Conservation (phyloP, 345 rosid genomes). For the Limnanthes douglasii region DNA sequence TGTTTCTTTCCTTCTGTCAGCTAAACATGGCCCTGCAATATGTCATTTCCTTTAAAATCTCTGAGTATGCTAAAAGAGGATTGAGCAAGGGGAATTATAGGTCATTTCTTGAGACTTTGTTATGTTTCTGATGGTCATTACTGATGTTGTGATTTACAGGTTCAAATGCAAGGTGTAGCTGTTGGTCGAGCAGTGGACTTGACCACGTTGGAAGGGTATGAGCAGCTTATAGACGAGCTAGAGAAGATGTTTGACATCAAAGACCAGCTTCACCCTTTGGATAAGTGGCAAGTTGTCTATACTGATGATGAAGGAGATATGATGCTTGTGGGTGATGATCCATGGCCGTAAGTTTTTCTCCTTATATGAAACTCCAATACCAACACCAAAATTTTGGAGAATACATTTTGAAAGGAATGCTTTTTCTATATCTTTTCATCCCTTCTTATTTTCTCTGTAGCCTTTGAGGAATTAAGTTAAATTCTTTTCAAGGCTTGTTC, state of each 20-base stretch:
- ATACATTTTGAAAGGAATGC: too few species aligned
- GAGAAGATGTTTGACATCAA: constrained; percentile 71
- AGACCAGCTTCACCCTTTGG: constrained; percentile 42
- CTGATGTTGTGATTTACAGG: constrained; percentile 23
- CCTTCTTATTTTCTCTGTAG: not conserved
- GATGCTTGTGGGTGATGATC: constrained; percentile 97
- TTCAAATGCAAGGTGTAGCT: constrained; percentile 81
- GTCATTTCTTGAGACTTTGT: too few species aligned
- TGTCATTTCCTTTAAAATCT: too few species aligned
- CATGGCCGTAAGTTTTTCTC: constrained; percentile 64
- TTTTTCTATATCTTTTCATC: too few species aligned
- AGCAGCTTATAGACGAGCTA: constrained; percentile 52
- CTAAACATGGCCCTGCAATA: too few species aligned
- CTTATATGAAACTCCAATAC: constrained; percentile 1
- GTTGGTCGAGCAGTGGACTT: constrained; percentile 94
- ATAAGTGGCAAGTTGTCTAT: constrained; percentile 77
- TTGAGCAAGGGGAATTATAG: too few species aligned
- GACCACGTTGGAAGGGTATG: constrained; percentile 40
- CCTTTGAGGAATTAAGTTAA: too few species aligned
- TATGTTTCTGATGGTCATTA: too few species aligned
- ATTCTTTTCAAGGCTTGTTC: too few species aligned
- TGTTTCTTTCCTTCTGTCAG: too few species aligned
- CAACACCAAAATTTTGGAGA: too few species aligned
- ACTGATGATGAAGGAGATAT: constrained; percentile 90
- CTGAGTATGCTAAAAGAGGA: too few species aligned